These are phyloP conservation scores for Sutorius australiensis DNA, from an alignment of 768 basidiomycete species.

Conservation along the genomic window DNA sequence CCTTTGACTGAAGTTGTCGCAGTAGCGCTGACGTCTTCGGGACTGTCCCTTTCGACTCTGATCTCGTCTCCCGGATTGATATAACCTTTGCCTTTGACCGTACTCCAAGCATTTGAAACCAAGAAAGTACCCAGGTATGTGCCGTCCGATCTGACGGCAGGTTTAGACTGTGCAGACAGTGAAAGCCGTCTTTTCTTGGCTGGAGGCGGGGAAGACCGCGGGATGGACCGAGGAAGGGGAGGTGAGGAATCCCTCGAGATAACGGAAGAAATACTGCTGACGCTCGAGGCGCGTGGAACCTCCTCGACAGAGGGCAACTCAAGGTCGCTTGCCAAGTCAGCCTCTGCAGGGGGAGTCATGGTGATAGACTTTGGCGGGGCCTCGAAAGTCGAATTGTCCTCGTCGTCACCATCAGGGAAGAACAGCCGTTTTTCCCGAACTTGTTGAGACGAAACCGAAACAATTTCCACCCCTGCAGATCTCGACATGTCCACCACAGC, in stretches of 20 bases:
- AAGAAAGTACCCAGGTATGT: slow-evolving; percentile 65
- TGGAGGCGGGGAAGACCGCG: slow-evolving; percentile 32
- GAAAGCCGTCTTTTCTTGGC: slow-evolving; percentile 54
- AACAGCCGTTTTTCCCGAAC: slow-evolving; percentile 36
- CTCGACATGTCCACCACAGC: neutral
- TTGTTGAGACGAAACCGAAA: slow-evolving; percentile 8
- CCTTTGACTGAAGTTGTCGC: slow-evolving; percentile 30
- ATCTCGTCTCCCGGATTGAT: slow-evolving; percentile 62
- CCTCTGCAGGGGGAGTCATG: slow-evolving; percentile 27
- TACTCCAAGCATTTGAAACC: slow-evolving; percentile 76
- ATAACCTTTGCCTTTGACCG: slow-evolving; percentile 68
- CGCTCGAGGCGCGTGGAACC: slow-evolving; percentile 38
- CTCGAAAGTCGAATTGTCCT: slow-evolving; percentile 26
- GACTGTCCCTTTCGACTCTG: slow-evolving; percentile 51
- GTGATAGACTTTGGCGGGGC: neutral
- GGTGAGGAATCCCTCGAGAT: slow-evolving; percentile 29
- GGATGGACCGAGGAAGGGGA: slow-evolving; percentile 8
- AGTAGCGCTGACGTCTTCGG: slow-evolving; percentile 27
- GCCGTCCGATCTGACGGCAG: slow-evolving; percentile 23
- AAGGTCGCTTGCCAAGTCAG: slow-evolving; percentile 30
- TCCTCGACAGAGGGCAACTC: slow-evolving; percentile 34
- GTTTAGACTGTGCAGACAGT: slow-evolving; percentile 14
- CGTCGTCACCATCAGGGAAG: slow-evolving; percentile 43
- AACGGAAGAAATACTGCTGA: slow-evolving; percentile 37
- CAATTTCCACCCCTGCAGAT: neutral